Base-by-base conservation (phyloP, 805 yeast genomes). In the Zygoascus biomembranicola region DNA sequence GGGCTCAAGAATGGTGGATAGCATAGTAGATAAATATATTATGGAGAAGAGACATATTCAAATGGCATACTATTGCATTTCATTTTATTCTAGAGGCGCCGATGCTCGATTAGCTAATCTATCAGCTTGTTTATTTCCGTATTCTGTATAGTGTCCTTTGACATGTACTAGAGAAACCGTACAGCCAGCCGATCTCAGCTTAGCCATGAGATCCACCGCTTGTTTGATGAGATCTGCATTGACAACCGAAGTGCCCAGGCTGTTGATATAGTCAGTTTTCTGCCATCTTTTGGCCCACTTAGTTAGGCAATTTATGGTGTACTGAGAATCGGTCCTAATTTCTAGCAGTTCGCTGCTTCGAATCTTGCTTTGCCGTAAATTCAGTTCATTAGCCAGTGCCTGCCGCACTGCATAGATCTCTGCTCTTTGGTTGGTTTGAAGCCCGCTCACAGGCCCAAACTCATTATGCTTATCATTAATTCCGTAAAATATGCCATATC, bases 81-180 rank as follows among this genome's bases (percentile, higher is more conserved):
- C 28, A 23, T 23, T 23, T 23, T 23, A 23, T 23, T 23, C 6
- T 6, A 4, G 28, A 6, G 28, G 28, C 6, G 28, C 28, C 28
- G 28, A 23, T 4, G 28, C 62, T 26, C 37, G 31, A 23, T 56
- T 54, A 16, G 97, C 97, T 48, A 90, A 70, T 49, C 63, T 63
- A 64, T 90, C 96, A 0, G 96, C 97, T 62, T 65, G 72, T 56
- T 82, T 89, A 63, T 90, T 90, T 0, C 96, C 97, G 11, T 62
- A 66, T 39, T 71, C 68, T 0, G 87, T 90, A 16, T 73, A 67
- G 66, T 90, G 97, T 0, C 92, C 96, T 54, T 70, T 73, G 5
- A 88, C 92, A 72, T 92, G 81, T 4, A 63, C 66, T 28, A 89
- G 63, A 4, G 68, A 63, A 26, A 87, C 69, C 0, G 66, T 37